Conservation (phyloP, 768 basidiomycete species). For the Mycena venus region DNA sequence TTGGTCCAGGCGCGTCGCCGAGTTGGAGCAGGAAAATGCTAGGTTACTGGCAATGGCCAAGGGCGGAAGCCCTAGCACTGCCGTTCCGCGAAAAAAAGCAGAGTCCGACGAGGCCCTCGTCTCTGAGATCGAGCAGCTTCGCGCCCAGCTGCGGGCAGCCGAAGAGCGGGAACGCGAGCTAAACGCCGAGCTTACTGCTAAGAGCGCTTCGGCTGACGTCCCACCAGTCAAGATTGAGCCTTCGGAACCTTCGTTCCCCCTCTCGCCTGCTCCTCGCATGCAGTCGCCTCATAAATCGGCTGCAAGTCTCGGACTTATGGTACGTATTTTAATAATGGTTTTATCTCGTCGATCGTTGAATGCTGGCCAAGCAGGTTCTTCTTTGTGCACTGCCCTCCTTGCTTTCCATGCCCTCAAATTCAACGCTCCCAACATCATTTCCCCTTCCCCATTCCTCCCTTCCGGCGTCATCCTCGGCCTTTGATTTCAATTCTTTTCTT, state of each 20-base stretch:
- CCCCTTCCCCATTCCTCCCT: slow-evolving; percentile 65
- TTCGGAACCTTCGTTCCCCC: slow-evolving; percentile 63
- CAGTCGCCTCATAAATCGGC: slow-evolving; percentile 69
- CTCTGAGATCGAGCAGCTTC: slow-evolving; percentile 77
- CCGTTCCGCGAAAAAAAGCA: slow-evolving; percentile 42
- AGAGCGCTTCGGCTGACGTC: slow-evolving; percentile 42
- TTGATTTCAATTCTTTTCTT: slow-evolving; percentile 62
- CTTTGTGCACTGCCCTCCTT: slow-evolving; percentile 83
- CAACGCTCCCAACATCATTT: slow-evolving; percentile 67
- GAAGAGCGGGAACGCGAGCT: slow-evolving; percentile 78
- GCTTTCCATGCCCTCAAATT: slow-evolving; percentile 75
- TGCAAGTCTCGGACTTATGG: slow-evolving; percentile 81
- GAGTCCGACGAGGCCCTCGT: slow-evolving; percentile 55
- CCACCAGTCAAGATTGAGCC: slow-evolving; percentile 71
- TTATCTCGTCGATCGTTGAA: slow-evolving; percentile 32
- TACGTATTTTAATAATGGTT: slow-evolving; percentile 47
- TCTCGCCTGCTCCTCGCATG: slow-evolving; percentile 55
- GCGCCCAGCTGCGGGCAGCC: slow-evolving; percentile 72
- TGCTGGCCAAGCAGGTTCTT: slow-evolving; percentile 68
- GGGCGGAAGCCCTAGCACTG: slow-evolving; percentile 42
- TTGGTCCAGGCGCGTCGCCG: slow-evolving; percentile 79
- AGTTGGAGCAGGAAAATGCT: slow-evolving; percentile 88
- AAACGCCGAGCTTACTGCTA: slow-evolving; percentile 68
- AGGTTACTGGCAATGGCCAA: slow-evolving; percentile 74
- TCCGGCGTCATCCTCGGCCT: slow-evolving; percentile 57